Conservation (phyloP, 2,329 filamentous ascomycete species). For the Epichloe brachyelytri region DNA sequence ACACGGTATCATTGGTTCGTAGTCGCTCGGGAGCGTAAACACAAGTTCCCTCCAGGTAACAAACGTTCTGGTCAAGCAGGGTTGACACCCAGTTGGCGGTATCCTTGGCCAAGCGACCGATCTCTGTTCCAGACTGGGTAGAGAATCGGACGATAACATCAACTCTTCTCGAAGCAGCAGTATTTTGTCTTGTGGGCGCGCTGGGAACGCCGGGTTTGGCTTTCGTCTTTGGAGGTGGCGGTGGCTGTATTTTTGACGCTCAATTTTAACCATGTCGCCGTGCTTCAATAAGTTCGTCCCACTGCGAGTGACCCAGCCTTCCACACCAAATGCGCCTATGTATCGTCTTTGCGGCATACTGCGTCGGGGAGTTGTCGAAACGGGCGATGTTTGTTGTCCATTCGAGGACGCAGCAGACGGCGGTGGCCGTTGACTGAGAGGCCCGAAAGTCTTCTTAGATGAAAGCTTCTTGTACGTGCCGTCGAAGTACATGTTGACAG, state of each 20-base stretch:
- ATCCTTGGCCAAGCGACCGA: conserved; percentile 79
- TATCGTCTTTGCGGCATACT: conserved; percentile 45
- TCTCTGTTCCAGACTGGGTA: conserved; percentile 62
- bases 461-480: conserved; percentile 48
- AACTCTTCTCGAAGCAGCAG: conserved; percentile 49
- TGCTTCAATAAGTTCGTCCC: conserved; percentile 63
- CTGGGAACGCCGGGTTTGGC: conserved; percentile 25
- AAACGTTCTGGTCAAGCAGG: conserved; percentile 80
- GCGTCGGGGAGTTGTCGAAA: conserved; percentile 3
- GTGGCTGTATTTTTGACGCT: conserved; percentile 62
- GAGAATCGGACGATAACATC: conserved; percentile 92
- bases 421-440: neutral
- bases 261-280: conserved; percentile 73
- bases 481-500: conserved; percentile 59
- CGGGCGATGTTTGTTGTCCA: neutral
- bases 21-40: conserved; percentile 80
- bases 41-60: conserved; percentile 73
- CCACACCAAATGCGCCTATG: conserved; percentile 81
- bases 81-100: conserved; percentile 85
- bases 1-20: conserved; percentile 87
- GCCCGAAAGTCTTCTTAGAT: conserved; percentile 8
- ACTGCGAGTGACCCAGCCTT: conserved; percentile 83
- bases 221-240: conserved; percentile 32
- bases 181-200: conserved; percentile 23
- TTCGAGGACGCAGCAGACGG: neutral